phyloP scores from a whole-genome alignment of 2,329 filamentous ascomycete genomes.

The Diaporthe longicolla region DNA sequence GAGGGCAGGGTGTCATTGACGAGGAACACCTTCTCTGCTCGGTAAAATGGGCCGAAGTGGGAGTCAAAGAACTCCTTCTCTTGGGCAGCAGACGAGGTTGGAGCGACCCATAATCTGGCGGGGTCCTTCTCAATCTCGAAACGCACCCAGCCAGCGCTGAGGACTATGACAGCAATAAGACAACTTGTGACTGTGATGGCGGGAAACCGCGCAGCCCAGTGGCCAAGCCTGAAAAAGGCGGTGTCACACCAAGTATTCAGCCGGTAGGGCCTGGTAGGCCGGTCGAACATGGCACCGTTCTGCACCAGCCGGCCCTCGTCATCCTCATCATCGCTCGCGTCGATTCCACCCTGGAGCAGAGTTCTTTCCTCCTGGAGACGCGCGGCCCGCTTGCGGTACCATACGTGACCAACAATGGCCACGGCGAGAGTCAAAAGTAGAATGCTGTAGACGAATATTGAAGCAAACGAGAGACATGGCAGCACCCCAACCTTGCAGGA shows the following conservation, averaged over 20 bases:
- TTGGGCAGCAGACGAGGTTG: conserved; percentile 87
- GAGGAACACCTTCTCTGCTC: conserved; percentile 92
- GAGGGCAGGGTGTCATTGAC: conserved; percentile 84
- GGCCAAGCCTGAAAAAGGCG: conserved; percentile 84
- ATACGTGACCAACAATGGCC: conserved; percentile 80
- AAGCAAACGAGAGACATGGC: conserved; percentile 94
- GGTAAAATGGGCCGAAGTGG: conserved; percentile 96
- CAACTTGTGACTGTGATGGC: conserved; percentile 84
- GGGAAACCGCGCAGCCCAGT: conserved; percentile 85
- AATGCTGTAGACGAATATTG: conserved; percentile 87
- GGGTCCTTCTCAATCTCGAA: conserved; percentile 94
- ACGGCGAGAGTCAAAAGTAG: conserved; percentile 77
- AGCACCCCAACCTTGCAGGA: conserved; percentile 87
- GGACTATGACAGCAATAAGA: conserved; percentile 79
- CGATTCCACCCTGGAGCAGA: conserved; percentile 75
- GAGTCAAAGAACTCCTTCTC: conserved; percentile 95
- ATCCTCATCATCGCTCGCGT: conserved; percentile 87
- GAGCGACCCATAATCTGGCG: conserved; percentile 96
- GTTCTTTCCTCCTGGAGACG: conserved; percentile 87
- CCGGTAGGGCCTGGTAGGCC: conserved; percentile 83
- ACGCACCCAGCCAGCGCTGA: conserved; percentile 89
- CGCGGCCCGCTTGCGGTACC: conserved; percentile 80
- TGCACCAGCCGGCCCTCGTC: conserved; percentile 90
- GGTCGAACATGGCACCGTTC: conserved; percentile 82
- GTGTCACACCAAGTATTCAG: conserved; percentile 87